Evolutionary conservation across 495 filamentous ascomycete species (phyloP).

Genomic region (Penicillium dipodomyicola): DNA sequence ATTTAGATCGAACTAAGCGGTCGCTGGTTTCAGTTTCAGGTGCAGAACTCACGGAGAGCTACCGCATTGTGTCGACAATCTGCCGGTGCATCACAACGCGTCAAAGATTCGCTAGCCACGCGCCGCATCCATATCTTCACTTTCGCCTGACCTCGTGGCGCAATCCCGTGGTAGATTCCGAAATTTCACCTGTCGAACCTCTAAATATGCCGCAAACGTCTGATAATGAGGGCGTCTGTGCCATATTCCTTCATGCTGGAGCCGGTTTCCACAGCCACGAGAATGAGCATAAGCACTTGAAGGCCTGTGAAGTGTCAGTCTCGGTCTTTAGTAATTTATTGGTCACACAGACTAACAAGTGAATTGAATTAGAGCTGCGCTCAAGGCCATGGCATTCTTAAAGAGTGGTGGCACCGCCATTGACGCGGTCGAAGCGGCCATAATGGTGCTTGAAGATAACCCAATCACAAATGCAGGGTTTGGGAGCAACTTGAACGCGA

Average conservation of each 20-base stretch:
- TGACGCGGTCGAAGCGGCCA: conserved; percentile 89
- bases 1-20: neutral
- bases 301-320: conserved; percentile 83
- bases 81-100: neutral
- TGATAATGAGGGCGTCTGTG: conserved; percentile 48
- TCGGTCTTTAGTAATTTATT: neutral
- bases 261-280: conserved; percentile 87
- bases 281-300: conserved; percentile 79
- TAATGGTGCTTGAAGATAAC: conserved; percentile 82
- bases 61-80: neutral
- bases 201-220: conserved; percentile 32
- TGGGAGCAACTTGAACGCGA: conserved; percentile 89
- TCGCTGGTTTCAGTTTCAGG: neutral
- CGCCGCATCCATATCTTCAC: neutral
- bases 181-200: neutral
- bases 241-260: conserved; percentile 94
- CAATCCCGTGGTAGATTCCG: neutral
- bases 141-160: neutral
- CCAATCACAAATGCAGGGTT: conserved; percentile 96
- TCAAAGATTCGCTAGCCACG: neutral
- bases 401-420: conserved; percentile 73
- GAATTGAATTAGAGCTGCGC: conserved; percentile 62
- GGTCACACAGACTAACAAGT: conserved; percentile 4
- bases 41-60: neutral
- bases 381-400: conserved; percentile 74